Evolutionary conservation across 2,329 filamentous ascomycete species (phyloP).

Genomic region (Triangularia setosa): DNA sequence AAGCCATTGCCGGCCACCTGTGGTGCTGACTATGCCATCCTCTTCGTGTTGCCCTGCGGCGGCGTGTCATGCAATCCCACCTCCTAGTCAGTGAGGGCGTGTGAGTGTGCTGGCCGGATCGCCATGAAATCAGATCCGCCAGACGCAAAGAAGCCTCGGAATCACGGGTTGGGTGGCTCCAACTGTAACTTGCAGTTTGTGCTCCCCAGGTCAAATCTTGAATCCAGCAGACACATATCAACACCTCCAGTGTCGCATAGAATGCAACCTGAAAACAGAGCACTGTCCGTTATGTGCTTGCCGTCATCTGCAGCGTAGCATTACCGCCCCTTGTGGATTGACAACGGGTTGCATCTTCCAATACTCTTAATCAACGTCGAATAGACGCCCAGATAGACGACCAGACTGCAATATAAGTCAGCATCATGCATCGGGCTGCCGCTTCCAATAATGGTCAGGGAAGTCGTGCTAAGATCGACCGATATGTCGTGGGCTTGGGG

Average conservation of each 20-base stretch:
- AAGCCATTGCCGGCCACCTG: neutral
- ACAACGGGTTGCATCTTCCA: conserved; percentile 6
- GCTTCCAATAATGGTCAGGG: conserved; percentile 21
- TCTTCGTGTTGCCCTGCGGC: neutral
- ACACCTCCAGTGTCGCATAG: neutral
- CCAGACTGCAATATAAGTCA: neutral
- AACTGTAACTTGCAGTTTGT: neutral
- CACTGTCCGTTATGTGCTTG: neutral
- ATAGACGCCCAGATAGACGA: neutral
- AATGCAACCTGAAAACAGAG: neutral
- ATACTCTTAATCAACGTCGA: conserved; percentile 2
- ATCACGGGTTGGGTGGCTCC: neutral
- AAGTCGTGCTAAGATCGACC: conserved; percentile 26
- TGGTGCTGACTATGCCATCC: neutral
- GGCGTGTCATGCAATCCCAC: neutral
- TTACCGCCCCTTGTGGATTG: neutral
- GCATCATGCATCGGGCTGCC: conserved; percentile 3
- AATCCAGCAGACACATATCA: too few relatives aligned
- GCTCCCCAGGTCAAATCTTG: neutral
- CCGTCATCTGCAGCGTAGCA: conserved; percentile 5
- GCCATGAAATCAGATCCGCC: neutral
- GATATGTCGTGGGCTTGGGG: conserved; percentile 22
- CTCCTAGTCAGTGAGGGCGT: neutral
- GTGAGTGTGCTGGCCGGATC: neutral
- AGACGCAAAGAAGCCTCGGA: neutral